A percentile compares a stretch with the other conserved stretches of the same genome.
phyloP scores from a whole-genome alignment of 305 asterid genomes.

The Salvia sclarea region DNA sequence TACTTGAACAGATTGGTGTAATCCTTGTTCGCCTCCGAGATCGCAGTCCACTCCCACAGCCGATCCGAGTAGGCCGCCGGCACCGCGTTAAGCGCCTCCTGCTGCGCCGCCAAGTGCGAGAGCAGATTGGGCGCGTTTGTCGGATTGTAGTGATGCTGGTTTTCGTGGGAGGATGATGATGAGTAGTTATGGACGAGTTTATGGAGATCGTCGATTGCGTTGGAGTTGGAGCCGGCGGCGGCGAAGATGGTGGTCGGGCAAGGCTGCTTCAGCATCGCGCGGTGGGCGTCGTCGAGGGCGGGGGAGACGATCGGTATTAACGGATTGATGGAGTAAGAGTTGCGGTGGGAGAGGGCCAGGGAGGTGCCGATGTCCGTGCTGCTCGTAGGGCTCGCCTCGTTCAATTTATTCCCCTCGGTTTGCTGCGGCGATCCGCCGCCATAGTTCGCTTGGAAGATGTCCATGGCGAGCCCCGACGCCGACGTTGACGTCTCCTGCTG shows the following conservation, averaged over 20 bases:
- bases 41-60: conserved; percentile 73
- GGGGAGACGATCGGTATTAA: conserved; percentile 24
- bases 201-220: conserved; percentile 55
- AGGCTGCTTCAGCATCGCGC: conserved; percentile 20
- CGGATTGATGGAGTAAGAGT: conserved; percentile 35
- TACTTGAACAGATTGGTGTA: conserved; percentile 54
- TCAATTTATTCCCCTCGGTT: background rate
- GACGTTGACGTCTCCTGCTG: conserved; percentile 17
- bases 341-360: conserved; percentile 45
- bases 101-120: conserved; percentile 37
- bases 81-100: conserved; percentile 7
- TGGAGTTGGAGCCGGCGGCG: conserved; percentile 34
- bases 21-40: conserved; percentile 52
- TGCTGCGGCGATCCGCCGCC: background rate
- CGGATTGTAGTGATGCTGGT: background rate
- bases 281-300: background rate
- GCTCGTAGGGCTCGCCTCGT: conserved; percentile 45
- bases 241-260: conserved; percentile 27
- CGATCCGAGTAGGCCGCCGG: conserved; percentile 47
- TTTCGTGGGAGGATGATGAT: conserved; percentile 19
- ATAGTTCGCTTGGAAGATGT: conserved; percentile 2
- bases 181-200: conserved; percentile 46
- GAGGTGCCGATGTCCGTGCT: conserved; percentile 45
- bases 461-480: background rate
- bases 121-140: conserved; percentile 34